A percentile compares a stretch with the other conserved stretches of the same genome.
These are phyloP conservation scores for Melastoma candidum DNA, from an alignment of 441 rosid species.

Conservation along the genomic window DNA sequence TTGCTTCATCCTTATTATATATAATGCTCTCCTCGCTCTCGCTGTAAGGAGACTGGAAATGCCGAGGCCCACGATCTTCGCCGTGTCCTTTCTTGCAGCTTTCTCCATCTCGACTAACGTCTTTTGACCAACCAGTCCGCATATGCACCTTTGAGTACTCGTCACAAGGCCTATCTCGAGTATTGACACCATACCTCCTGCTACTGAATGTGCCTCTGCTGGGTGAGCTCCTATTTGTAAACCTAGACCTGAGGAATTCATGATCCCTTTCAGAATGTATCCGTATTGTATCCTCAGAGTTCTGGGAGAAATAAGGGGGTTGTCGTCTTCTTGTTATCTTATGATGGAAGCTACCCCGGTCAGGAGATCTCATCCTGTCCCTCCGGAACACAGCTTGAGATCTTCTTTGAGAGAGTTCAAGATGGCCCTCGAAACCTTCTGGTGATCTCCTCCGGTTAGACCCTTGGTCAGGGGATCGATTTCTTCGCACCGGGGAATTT, in stretches of 20 bases:
- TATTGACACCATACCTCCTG: slow-evolving; percentile 39
- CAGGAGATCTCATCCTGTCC: slow-evolving; percentile 61
- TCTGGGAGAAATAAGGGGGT: slow-evolving; percentile 44
- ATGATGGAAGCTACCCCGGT: slow-evolving; percentile 45
- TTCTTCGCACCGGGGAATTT: slow-evolving; percentile 65
- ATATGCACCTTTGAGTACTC: slow-evolving; percentile 45
- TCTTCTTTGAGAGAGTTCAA: slow-evolving; percentile 48
- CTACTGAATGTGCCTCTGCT: slow-evolving; percentile 46
- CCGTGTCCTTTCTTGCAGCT: slow-evolving; percentile 52
- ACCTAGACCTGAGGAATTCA: slow-evolving; percentile 43
- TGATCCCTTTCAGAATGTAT: slow-evolving; percentile 48
- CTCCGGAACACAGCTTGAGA: slow-evolving; percentile 58
- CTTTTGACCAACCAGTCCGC: slow-evolving; percentile 56
- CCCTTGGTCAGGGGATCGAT: slow-evolving; percentile 67
- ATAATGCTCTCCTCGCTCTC: slow-evolving; percentile 35
- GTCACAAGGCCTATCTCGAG: slow-evolving; percentile 46
- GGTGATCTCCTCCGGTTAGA: slow-evolving; percentile 64
- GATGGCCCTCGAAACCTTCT: slow-evolving; percentile 49
- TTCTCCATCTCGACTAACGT: slow-evolving; percentile 47
- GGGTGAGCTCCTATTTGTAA: slow-evolving; percentile 50
- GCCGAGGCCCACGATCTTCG: slow-evolving; percentile 57
- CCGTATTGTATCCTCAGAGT: slow-evolving; percentile 48
- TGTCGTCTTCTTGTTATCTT: slow-evolving; percentile 43
- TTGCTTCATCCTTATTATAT: slow-evolving; percentile 39
- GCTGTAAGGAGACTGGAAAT: slow-evolving; percentile 50